phyloP scores from a whole-genome alignment of 139 green algal genomes.

The Chlamydomonas eustigma region DNA sequence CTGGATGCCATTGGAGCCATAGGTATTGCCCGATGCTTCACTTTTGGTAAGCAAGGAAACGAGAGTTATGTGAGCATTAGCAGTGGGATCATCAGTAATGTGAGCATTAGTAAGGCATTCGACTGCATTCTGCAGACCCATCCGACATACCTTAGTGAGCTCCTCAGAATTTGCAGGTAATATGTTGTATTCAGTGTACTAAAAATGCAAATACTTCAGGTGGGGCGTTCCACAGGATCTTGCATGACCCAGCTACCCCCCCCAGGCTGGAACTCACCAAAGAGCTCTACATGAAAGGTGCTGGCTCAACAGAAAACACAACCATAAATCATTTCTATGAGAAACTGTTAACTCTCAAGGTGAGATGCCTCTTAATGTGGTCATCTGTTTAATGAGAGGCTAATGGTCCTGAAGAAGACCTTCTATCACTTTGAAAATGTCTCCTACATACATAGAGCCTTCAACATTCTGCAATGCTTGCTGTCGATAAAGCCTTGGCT shows the following conservation, averaged over 20 bases:
- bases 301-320: constrained; percentile 31
- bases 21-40: constrained; percentile 77
- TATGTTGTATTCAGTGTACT: no score
- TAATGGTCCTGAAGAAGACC: no score
- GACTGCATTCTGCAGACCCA: not conserved
- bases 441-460: no score
- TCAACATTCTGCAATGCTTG: no score
- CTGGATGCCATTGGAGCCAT: constrained; percentile 79
- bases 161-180: no score
- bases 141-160: no score
- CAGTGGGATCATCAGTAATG: not conserved
- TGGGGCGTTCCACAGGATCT: constrained; percentile 43
- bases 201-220: not conserved
- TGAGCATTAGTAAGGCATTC: not conserved
- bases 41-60: constrained; percentile 68
- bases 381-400: no score
- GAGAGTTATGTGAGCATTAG: not conserved
- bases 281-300: constrained; percentile 51
- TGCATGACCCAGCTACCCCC: constrained; percentile 59
- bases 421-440: no score
- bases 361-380: not conserved
- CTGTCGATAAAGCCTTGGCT: no score
- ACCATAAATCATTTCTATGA: constrained; percentile 82
- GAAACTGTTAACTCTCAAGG: constrained; percentile 74
- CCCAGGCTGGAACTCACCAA: constrained; percentile 42